Evolutionary conservation across 78 protist genomes (phyloP).

Genomic region (Creolimax fragrantissima): DNA sequence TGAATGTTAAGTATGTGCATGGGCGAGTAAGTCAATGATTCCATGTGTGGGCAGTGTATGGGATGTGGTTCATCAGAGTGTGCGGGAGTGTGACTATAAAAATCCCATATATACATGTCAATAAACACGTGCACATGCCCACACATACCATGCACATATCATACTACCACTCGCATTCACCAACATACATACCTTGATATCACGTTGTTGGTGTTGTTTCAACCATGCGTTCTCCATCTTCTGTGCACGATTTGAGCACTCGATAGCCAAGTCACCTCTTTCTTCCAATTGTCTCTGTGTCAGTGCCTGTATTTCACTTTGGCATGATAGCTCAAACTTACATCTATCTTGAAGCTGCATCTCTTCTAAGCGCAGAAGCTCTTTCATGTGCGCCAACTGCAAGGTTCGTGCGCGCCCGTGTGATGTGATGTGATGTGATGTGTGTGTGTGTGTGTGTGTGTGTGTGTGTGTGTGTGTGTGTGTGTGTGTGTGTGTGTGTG

Average conservation of each 20-base stretch:
- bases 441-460: too few species aligned
- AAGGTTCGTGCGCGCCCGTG: too few species aligned
- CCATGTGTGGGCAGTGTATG: too few species aligned
- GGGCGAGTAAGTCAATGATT: too few species aligned
- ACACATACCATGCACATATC: background rate
- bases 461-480: too few species aligned
- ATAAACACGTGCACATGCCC: too few species aligned
- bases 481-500: too few species aligned
- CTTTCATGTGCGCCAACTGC: background rate
- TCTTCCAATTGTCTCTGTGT: background rate
- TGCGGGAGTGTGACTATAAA: too few species aligned
- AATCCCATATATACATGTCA: too few species aligned
- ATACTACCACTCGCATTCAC: background rate
- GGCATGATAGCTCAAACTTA: background rate
- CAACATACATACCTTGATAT: background rate
- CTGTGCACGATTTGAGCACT: background rate
- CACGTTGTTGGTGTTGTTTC: background rate
- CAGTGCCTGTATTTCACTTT: background rate
- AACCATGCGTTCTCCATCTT: background rate
- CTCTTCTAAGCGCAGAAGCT: background rate
- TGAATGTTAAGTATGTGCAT: too few species aligned
- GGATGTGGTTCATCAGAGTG: too few species aligned
- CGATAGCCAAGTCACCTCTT: background rate
- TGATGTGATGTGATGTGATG: too few species aligned
- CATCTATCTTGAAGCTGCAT: background rate